Evolutionary conservation across 2,329 filamentous ascomycete species (phyloP).

Genomic region (Myriosclerotinia curreyana): DNA sequence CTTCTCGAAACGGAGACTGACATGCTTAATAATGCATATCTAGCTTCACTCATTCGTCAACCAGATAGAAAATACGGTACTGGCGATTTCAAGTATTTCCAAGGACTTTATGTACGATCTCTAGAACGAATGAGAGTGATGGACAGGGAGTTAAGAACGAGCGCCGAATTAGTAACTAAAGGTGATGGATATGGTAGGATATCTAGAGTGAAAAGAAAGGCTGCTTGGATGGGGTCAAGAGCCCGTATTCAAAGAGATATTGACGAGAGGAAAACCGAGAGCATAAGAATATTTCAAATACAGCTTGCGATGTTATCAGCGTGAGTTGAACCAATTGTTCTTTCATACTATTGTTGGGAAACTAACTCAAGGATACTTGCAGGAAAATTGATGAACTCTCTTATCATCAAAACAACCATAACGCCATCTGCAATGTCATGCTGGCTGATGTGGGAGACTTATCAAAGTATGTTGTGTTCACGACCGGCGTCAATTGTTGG

Average conservation of each 20-base stretch:
- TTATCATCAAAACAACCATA: constrained; percentile 31
- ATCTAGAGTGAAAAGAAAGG: constrained; percentile 29
- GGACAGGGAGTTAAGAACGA: constrained; percentile 26
- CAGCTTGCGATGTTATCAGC: constrained; percentile 30
- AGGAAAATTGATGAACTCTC: constrained; percentile 32
- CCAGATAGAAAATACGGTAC: constrained; percentile 26
- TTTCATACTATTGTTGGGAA: constrained; percentile 4
- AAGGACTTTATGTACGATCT: constrained; percentile 26
- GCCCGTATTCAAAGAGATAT: constrained; percentile 28
- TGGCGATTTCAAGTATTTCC: constrained; percentile 31
- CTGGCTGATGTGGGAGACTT: constrained; percentile 21
- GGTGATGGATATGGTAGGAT: constrained; percentile 28
- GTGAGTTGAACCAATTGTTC: constrained; percentile 23
- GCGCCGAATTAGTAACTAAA: constrained; percentile 23
- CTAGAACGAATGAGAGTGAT: constrained; percentile 27
- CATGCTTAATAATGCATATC: constrained; percentile 31
- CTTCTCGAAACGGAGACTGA: constrained; percentile 30
- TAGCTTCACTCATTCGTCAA: constrained; percentile 29
- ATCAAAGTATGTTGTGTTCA: constrained; percentile 15
- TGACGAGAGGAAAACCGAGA: constrained; percentile 28
- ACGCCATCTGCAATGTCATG: constrained; percentile 24
- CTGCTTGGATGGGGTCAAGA: constrained; percentile 29
- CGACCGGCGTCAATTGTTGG: background rate
- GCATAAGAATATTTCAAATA: constrained; percentile 30
- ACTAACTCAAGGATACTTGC: constrained; percentile 17